Evolutionary conservation across 805 yeast species (phyloP), one percentile per base, ranked within the genome.

Genomic region (Cyberlindnera mycetangii): DNA sequence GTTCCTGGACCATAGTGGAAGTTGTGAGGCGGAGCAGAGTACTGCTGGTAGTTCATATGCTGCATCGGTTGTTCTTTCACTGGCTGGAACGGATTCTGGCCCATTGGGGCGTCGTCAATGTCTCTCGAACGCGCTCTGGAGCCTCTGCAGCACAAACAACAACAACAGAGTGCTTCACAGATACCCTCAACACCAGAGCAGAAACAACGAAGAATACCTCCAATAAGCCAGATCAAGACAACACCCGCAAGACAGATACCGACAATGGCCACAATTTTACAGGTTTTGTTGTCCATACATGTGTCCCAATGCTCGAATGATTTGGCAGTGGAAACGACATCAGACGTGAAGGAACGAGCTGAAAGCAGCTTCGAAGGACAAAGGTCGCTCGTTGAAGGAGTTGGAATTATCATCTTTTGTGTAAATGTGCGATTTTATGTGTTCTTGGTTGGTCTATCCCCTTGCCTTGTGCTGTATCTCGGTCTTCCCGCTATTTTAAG

Each of bases 221-320:
- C 68, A 2, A 83, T 16, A 4, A 84, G 46, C 85, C 89, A 82
- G 6, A 84, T 40, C 0, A 61, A 65, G 0, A 84, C 47, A 2
- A 86, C 52, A 0, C 60, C 69, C 0, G 81, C 92, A 11, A 87
- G 56, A 0, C 69, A 77, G 3, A 85, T 82, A 3, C 85, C 83
- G 12, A 85, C 86, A 35, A 86, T 85, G 4, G 86, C 90, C 17
- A 83, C 76, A 45, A 85, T 77, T 58, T 86, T 87, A 64, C 95
- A 87, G 37, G 81, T 71, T 36, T 67, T 80, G 62, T 85, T 83
- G 57, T 74, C 83, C 92, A 85, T 85, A 65, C 95, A 87, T 3
- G 86, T 76, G 58, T 82, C 79, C 93, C 95, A 86, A 42, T 61
- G 52, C 56, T 70, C 76, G 69, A 83, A 83, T 6, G 85, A 62